A percentile compares a stretch with the other conserved stretches of the same genome.
Conservation (phyloP, 257 asterid species). For the Nicotiana knightiana region DNA sequence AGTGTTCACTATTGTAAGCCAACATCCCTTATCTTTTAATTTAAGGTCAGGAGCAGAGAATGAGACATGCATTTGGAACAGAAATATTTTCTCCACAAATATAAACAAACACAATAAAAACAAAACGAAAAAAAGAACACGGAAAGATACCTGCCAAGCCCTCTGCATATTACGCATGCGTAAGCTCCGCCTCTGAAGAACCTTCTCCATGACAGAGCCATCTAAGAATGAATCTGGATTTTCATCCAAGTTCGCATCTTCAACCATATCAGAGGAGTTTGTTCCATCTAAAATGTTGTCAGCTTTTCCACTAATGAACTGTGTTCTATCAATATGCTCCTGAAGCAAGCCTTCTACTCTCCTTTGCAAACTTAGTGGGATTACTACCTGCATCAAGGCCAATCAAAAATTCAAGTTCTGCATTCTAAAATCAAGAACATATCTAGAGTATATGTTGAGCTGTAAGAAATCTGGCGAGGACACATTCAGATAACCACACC, state of each 20-base stretch:
- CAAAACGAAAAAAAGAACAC: background rate
- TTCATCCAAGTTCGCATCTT: conserved; percentile 45
- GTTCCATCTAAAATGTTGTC: conserved; percentile 29
- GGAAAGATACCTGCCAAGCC: conserved; percentile 71
- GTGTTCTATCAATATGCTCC: conserved; percentile 86
- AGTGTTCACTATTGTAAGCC: background rate
- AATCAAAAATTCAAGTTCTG: conserved; percentile 15
- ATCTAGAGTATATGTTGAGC: background rate
- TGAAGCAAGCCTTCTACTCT: conserved; percentile 97
- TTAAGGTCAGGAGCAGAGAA: background rate
- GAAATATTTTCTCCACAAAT: background rate
- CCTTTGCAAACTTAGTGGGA: conserved; percentile 92
- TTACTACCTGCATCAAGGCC: conserved; percentile 57
- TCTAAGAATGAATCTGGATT: conserved; percentile 61
- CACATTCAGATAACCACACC: background rate
- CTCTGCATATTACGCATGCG: conserved; percentile 97
- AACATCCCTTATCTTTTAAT: background rate
- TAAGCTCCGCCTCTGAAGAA: conserved; percentile 91
- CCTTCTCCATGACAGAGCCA: conserved; percentile 92
- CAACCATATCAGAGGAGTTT: conserved; percentile 27
- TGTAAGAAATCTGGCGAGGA: background rate
- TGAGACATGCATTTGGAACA: background rate
- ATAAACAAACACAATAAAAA: background rate
- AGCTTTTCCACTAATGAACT: conserved; percentile 34
- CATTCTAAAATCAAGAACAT: background rate